Conservation (phyloP, 192 early-diverging fungal species). For the Cetraspora pellucida region DNA sequence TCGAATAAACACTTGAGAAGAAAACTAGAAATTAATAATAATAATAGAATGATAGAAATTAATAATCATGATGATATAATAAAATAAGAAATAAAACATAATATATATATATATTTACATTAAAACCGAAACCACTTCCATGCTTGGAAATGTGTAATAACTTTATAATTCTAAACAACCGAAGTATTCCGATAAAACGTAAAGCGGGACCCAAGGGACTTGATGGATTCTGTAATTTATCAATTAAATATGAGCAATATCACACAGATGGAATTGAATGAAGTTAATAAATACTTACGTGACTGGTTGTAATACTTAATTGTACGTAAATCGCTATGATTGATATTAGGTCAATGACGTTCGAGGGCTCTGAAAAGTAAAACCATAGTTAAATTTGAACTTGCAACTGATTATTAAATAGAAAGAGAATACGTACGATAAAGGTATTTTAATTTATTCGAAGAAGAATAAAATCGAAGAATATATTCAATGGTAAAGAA, state of each 20-base stretch:
- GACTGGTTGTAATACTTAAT: no score
- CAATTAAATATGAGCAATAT: neutral
- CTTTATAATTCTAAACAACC: neutral
- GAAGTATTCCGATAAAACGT: neutral
- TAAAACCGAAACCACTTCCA: neutral
- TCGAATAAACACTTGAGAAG: constrained; percentile 16
- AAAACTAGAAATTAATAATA: constrained; percentile 7
- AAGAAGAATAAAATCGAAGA: constrained; percentile 21
- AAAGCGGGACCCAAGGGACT: neutral
- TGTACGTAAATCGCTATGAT: no score
- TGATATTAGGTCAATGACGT: no score
- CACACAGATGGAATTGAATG: neutral
- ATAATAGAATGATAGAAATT: neutral
- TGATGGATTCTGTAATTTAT: neutral
- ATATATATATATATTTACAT: constrained; percentile 21
- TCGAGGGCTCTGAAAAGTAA: neutral
- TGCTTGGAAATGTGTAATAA: no score
- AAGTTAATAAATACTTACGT: neutral
- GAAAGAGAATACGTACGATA: neutral
- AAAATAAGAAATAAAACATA: neutral
- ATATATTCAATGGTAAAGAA: constrained; percentile 26
- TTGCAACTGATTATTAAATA: neutral
- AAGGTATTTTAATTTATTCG: constrained; percentile 10
- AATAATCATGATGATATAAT: neutral
- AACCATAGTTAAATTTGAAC: neutral